phyloP scores from a whole-genome alignment of 805 yeast genomes.

The Saccharomycopsis schoenii region DNA sequence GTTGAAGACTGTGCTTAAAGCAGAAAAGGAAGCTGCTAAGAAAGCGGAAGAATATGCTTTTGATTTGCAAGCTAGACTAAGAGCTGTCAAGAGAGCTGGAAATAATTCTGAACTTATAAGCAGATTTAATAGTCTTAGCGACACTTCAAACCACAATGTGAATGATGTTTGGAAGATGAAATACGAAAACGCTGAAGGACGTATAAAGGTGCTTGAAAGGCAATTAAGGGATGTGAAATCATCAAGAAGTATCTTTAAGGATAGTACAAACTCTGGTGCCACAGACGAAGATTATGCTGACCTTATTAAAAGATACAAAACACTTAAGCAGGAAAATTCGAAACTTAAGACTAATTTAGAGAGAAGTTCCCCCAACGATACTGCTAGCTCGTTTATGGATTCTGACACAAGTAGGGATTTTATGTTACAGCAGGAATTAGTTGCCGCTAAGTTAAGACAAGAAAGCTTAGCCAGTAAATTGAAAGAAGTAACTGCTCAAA shows the following conservation, averaged over 20 bases:
- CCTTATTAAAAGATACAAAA: slow-evolving; percentile 33
- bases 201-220: slow-evolving; percentile 32
- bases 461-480: slow-evolving; percentile 49
- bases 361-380: slow-evolving; percentile 24
- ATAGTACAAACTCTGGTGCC: background rate
- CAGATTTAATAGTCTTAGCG: slow-evolving; percentile 9
- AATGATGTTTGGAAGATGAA: slow-evolving; percentile 33
- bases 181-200: slow-evolving; percentile 38
- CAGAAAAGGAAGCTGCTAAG: slow-evolving; percentile 40
- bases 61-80: slow-evolving; percentile 32
- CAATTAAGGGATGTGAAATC: slow-evolving; percentile 21
- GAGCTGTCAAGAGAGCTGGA: background rate
- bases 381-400: slow-evolving; percentile 6
- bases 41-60: slow-evolving; percentile 43
- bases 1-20: slow-evolving; percentile 38
- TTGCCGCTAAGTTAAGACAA: slow-evolving; percentile 43
- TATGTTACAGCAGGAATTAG: slow-evolving; percentile 33
- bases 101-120: slow-evolving; percentile 6
- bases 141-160: slow-evolving; percentile 7
- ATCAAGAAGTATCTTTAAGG: slow-evolving; percentile 12
- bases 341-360: slow-evolving; percentile 33
- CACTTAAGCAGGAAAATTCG: slow-evolving; percentile 35
- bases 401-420: slow-evolving; percentile 20
- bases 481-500: slow-evolving; percentile 40
- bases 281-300: slow-evolving; percentile 36